Evolutionary conservation across 2,329 filamentous ascomycete genomes (phyloP).

Genomic region (Aurifilum marmelostoma): DNA sequence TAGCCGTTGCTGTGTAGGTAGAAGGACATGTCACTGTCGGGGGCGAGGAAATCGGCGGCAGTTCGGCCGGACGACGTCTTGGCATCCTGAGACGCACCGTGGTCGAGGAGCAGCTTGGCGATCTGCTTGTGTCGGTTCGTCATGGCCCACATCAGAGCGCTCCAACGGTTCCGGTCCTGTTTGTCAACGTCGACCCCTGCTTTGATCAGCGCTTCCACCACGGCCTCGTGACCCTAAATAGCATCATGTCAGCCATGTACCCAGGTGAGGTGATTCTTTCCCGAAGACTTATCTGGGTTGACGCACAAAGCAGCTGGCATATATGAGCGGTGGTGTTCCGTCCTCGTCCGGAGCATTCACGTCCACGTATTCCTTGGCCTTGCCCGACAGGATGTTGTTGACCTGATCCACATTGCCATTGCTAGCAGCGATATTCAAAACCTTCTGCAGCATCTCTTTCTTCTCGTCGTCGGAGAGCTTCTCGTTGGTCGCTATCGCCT

Average conservation of each 20-base stretch:
- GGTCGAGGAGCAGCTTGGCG: conserved; percentile 87
- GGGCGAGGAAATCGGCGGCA: conserved; percentile 92
- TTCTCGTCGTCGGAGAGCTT: conserved; percentile 78
- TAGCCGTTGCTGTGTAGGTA: conserved; percentile 96
- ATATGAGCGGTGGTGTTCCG: conserved; percentile 94
- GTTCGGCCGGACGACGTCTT: conserved; percentile 93
- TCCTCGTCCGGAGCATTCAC: conserved; percentile 90
- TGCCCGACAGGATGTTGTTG: conserved; percentile 72
- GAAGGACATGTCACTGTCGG: conserved; percentile 94
- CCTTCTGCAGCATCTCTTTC: conserved; percentile 78
- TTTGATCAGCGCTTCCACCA: conserved; percentile 81
- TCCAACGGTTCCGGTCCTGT: conserved; percentile 97
- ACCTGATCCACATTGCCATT: conserved; percentile 91
- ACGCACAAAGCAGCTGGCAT: conserved; percentile 94
- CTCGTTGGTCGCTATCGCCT: conserved; percentile 74
- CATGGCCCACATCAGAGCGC: conserved; percentile 99
- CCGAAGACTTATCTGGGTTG: background rate
- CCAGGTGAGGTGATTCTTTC: no score
- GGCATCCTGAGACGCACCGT: conserved; percentile 92
- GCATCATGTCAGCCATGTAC: conserved; percentile 29
- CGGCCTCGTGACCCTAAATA: conserved; percentile 78
- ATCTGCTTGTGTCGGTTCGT: conserved; percentile 97
- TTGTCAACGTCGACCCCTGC: conserved; percentile 88
- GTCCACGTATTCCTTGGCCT: conserved; percentile 76
- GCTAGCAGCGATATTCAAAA: conserved; percentile 91